phyloP scores from a whole-genome alignment of 202 grass and related monocot species.

The Setaria viridis region DNA sequence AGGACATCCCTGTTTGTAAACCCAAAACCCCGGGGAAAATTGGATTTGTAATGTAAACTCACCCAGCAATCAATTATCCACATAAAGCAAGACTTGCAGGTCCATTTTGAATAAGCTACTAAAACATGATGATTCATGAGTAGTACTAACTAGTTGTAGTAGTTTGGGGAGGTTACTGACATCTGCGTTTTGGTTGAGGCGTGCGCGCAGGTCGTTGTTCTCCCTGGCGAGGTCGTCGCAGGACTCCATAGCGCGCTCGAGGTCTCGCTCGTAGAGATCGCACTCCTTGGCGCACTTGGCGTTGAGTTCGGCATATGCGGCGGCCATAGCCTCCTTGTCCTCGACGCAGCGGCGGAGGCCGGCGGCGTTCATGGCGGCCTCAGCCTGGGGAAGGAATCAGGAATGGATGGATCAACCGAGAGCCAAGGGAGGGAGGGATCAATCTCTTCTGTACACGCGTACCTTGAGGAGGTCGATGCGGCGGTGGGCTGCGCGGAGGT shows the following conservation, averaged over 20 bases:
- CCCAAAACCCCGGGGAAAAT: not conserved
- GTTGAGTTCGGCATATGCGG: conserved; percentile 49
- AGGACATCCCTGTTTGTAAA: not conserved
- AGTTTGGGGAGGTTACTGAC: conserved; percentile 18
- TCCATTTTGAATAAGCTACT: not conserved
- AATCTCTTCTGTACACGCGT: too few relatives aligned
- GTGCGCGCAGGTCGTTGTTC: conserved; percentile 67
- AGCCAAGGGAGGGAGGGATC: not conserved
- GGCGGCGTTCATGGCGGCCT: conserved; percentile 76
- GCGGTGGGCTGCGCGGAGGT: conserved; percentile 54
- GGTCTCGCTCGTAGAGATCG: conserved; percentile 83
- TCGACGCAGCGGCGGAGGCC: conserved; percentile 79
- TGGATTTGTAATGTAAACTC: not conserved
- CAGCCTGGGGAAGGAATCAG: conserved; percentile 41
- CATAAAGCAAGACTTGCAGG: not conserved
- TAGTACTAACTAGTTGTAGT: too few relatives aligned
- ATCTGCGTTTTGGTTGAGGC: conserved; percentile 38
- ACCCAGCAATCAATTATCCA: not conserved
- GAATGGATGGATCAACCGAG: not conserved
- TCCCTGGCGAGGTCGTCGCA: conserved; percentile 83
- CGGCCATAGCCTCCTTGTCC: conserved; percentile 69
- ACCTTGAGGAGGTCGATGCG: conserved; percentile 65
- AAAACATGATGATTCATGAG: not conserved
- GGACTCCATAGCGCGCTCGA: conserved; percentile 83
- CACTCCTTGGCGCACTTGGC: conserved; percentile 65